These are phyloP conservation scores for Emmonsia crescens DNA, from an alignment of 2,329 filamentous ascomycete species.

Conservation along the genomic window DNA sequence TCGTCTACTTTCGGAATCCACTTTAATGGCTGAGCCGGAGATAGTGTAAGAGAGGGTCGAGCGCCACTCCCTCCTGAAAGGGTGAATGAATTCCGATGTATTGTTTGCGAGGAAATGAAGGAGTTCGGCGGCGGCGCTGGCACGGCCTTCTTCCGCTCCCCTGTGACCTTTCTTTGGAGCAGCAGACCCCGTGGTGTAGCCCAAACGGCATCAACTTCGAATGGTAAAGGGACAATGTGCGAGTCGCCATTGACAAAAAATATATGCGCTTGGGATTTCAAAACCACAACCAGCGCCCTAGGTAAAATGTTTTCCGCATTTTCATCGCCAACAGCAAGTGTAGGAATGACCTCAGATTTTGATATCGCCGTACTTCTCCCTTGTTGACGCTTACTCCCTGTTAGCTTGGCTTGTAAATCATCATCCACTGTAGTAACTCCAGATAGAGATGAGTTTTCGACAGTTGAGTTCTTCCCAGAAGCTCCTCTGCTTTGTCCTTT, in stretches of 20 bases:
- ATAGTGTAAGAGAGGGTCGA: slow-evolving; percentile 41
- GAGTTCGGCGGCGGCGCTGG: slow-evolving; percentile 65
- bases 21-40: slow-evolving; percentile 45
- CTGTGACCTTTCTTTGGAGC: slow-evolving; percentile 63
- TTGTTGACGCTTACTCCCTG: slow-evolving; percentile 10
- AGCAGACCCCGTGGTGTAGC: slow-evolving; percentile 73
- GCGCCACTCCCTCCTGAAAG: slow-evolving; percentile 23
- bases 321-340: slow-evolving; percentile 25
- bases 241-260: slow-evolving; percentile 81
- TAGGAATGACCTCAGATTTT: slow-evolving; percentile 5
- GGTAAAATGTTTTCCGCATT: slow-evolving; percentile 22
- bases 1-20: slow-evolving; percentile 47
- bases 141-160: slow-evolving; percentile 16
- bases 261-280: slow-evolving; percentile 86
- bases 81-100: slow-evolving; percentile 26
- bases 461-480: background rate
- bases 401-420: background rate
- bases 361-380: slow-evolving; percentile 9
- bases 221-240: slow-evolving; percentile 85
- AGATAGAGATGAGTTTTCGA: background rate
- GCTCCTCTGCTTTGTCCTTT: slow-evolving; percentile 13
- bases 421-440: background rate
- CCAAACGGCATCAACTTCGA: slow-evolving; percentile 81
- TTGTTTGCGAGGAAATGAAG: slow-evolving; percentile 60
- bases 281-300: slow-evolving; percentile 73